A percentile compares a stretch with the other conserved stretches of the same genome.
These are phyloP conservation scores for Musa schizocarpa DNA, from an alignment of 176 grass and related monocot genomes.

Conservation along the genomic window DNA sequence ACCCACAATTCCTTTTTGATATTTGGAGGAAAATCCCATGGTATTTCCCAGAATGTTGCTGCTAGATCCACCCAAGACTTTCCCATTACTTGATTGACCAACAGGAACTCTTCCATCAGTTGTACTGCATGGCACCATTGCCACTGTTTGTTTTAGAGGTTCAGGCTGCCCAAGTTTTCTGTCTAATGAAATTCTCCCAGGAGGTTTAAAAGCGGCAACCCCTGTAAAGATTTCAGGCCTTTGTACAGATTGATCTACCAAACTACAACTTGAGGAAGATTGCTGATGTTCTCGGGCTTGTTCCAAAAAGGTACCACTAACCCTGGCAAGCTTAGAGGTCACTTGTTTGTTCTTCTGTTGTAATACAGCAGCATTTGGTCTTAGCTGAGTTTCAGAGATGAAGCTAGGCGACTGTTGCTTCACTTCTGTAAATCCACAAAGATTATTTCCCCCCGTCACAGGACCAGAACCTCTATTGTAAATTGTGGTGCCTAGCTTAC, in stretches of 20 bases:
- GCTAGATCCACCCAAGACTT: constrained; percentile 27
- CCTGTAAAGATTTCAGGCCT: constrained; percentile 29
- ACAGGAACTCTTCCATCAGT: constrained; percentile 37
- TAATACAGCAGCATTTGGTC: constrained; percentile 22
- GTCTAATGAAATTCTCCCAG: constrained; percentile 25
- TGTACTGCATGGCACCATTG: constrained; percentile 27
- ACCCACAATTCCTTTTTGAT: constrained; percentile 33
- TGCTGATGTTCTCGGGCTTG: constrained; percentile 33
- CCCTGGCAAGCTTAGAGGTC: constrained; percentile 31
- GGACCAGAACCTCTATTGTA: constrained; percentile 37
- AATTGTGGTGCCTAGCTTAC: constrained; percentile 10
- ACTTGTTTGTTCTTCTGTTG: constrained; percentile 36
- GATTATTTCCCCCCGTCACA: constrained; percentile 23
- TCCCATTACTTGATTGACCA: constrained; percentile 44
- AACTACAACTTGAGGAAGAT: constrained; percentile 29
- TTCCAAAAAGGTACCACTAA: constrained; percentile 18
- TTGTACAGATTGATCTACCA: constrained; percentile 28
- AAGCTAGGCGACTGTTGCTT: constrained; percentile 50
- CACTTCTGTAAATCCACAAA: constrained; percentile 25
- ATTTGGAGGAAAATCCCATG: constrained; percentile 52
- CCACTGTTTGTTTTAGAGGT: constrained; percentile 50
- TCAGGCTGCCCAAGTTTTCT: constrained; percentile 39
- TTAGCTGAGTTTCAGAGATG: constrained; percentile 33
- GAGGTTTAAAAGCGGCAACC: constrained; percentile 29
- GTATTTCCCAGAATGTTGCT: constrained; percentile 35